These are phyloP conservation scores for Gossypium mustelinum DNA, from an alignment of 345 rosid species.

Conservation along the genomic window DNA sequence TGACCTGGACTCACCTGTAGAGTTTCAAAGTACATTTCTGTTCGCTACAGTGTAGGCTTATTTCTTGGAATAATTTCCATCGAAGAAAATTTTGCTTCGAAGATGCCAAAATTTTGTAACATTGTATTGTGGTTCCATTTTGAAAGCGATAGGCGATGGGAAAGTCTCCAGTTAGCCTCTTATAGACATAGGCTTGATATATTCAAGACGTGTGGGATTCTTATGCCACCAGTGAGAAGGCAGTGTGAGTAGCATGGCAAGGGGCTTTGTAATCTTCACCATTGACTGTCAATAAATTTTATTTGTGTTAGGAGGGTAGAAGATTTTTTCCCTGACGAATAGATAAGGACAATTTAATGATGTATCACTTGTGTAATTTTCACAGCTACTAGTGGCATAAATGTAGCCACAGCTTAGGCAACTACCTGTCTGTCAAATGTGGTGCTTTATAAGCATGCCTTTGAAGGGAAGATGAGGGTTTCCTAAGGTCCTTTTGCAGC, in stretches of 20 bases:
- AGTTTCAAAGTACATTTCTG: neutral
- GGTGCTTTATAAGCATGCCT: too few species aligned
- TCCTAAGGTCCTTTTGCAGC: neutral
- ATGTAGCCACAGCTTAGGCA: neutral
- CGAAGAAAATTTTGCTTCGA: neutral
- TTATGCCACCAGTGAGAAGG: neutral
- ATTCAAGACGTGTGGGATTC: neutral
- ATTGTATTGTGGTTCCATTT: neutral
- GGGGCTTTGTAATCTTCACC: neutral
- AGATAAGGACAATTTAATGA: neutral
- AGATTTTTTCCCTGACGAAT: neutral
- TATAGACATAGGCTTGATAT: neutral
- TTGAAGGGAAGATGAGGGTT: neutral
- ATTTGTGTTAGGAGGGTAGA: neutral
- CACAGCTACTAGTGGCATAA: neutral
- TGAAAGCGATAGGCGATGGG: neutral
- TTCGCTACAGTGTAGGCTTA: neutral
- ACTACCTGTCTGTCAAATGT: too few species aligned
- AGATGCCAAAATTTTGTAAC: neutral
- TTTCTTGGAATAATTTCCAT: neutral
- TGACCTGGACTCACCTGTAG: neutral
- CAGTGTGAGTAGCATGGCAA: neutral
- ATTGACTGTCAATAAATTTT: neutral
- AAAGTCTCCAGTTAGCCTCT: neutral
- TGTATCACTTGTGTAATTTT: neutral